Base-by-base conservation (phyloP, 2,329 filamentous ascomycete species). In the Juglanconis sp. region DNA sequence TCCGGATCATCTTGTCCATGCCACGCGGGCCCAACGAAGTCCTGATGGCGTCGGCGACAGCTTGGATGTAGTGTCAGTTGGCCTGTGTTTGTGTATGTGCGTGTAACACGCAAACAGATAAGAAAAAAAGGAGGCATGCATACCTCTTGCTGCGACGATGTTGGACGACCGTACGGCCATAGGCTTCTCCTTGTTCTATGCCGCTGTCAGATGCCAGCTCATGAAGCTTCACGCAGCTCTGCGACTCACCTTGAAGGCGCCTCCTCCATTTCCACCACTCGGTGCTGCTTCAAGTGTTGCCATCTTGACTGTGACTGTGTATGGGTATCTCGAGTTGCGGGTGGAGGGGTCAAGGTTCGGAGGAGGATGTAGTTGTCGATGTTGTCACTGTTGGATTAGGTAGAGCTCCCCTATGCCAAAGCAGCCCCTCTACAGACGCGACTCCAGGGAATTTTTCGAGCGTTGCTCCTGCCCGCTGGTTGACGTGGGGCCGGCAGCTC, bases 1-100 rank as follows among this genome's bases (percentile, higher is more conserved):
- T 96, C 82, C 96, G 90, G 70, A 99, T 98, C 93, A 97, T 97
- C 83, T 97, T 97, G 81, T 97, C 93, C 93, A 97, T 97, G 73
- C 95, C 95, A 77, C 95, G 88, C 67, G 95, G 95, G 66, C 95
- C 95, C 68, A 99, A 84, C 64, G 95, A 98, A 34, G 94, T 98
- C 82, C 95, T 86, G 74, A 99, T 96, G 68, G 95, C 95, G 85
- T 99, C 95, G 75, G 95, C 90, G 72, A 99, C 94, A 73, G 95
- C 95, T 95, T 66, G 63, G 62, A 54, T n/a, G 47, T 48, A 52
- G 63, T 56, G 44, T 53, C 50, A 56, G 38, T 51, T 54, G 35
- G 49, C 17, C 6, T 31, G 38, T 40, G 24, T 57, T 46, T 15
- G 46, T 32, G 50, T 60, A 59, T 24, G 24, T 24, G 24, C 24